A percentile compares a stretch with the other conserved stretches of the same genome.
Evolutionary conservation across 148 eudicot species (phyloP).

Genomic region (Polygonum aviculare): DNA sequence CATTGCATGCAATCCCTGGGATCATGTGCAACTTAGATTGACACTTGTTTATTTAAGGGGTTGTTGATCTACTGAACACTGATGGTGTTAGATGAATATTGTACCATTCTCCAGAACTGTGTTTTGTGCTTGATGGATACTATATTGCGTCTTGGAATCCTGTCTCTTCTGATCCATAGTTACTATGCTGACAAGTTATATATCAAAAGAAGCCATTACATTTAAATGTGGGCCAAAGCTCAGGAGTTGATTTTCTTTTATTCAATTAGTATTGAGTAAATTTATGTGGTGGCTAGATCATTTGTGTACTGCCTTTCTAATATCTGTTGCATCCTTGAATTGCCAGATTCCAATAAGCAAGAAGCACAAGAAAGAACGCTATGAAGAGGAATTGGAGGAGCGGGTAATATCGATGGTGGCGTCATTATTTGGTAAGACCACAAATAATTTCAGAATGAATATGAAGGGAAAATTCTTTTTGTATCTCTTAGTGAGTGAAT

Average conservation of each 20-base stretch:
- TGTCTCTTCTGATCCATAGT: not conserved
- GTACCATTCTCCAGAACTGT: not conserved
- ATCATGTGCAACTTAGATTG: not conserved
- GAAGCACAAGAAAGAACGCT: constrained; percentile 62
- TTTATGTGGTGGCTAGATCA: not conserved
- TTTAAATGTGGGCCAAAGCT: too few species aligned
- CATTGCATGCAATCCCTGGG: not conserved
- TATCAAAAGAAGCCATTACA: too few species aligned
- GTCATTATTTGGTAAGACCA: constrained; percentile 84
- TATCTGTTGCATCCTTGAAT: not conserved
- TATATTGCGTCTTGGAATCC: not conserved
- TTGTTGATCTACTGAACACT: not conserved
- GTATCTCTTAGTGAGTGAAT: not conserved
- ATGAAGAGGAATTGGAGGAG: constrained; percentile 86
- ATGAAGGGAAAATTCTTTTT: not conserved
- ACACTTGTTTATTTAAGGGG: not conserved
- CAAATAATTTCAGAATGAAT: not conserved
- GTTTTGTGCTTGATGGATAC: not conserved
- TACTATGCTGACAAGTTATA: too few species aligned
- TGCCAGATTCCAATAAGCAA: constrained; percentile 70
- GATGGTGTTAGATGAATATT: not conserved
- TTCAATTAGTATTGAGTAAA: not conserved
- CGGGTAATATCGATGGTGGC: constrained; percentile 82
- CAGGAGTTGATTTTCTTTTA: not conserved
- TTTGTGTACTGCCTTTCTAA: not conserved